Evolutionary conservation across 768 basidiomycete genomes (phyloP).

Genomic region (Polyporus arcularius): DNA sequence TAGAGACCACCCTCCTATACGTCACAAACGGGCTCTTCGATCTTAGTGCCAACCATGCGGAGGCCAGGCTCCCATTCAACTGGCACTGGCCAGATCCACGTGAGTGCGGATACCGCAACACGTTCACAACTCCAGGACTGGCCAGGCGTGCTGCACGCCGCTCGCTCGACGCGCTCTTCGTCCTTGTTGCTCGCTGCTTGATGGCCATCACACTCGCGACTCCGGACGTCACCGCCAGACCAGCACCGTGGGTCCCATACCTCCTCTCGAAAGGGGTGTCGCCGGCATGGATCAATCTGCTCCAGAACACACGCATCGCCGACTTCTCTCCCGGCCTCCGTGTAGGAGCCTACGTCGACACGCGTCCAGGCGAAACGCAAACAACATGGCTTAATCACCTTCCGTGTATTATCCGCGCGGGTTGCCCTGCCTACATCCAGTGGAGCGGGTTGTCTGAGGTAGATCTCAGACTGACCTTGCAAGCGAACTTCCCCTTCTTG

Average conservation of each 20-base stretch:
- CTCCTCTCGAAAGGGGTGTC: not conserved
- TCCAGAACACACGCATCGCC: not conserved
- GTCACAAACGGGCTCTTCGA: not conserved
- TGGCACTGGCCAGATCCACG: not conserved
- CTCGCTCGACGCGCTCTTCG: not conserved
- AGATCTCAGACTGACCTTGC: too few relatives aligned
- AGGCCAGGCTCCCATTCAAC: not conserved
- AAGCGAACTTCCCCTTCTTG: too few relatives aligned
- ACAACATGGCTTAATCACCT: not conserved
- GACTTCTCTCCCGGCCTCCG: not conserved
- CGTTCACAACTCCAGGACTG: not conserved
- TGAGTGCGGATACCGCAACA: not conserved
- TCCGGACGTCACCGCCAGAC: not conserved
- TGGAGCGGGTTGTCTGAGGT: too few relatives aligned
- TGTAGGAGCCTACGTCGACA: not conserved
- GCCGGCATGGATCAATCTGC: not conserved
- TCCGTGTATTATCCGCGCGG: not conserved
- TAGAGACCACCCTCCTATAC: not conserved
- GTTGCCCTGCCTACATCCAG: not conserved
- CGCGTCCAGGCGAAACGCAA: not conserved
- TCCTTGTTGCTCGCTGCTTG: conserved; percentile 1
- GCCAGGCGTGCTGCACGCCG: not conserved
- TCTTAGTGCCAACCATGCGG: not conserved
- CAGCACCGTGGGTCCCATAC: not conserved
- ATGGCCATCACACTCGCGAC: not conserved